These are phyloP conservation scores for Tuber magnatum DNA, from an alignment of 495 filamentous ascomycete genomes.

Conservation along the genomic window DNA sequence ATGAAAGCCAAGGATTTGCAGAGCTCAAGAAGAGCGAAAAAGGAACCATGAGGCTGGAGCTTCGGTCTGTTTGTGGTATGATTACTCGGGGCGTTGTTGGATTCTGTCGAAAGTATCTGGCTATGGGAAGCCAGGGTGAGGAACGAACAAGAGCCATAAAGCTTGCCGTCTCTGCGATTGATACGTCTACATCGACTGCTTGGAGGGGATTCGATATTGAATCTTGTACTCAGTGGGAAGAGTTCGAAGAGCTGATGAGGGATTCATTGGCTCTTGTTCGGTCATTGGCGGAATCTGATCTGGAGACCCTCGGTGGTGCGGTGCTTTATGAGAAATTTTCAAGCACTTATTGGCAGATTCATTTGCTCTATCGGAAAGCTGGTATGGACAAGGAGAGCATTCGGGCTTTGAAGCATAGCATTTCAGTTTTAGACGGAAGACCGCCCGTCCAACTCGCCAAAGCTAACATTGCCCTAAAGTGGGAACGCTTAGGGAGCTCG, in stretches of 20 bases:
- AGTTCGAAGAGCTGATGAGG: slow-evolving; percentile 22
- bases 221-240: slow-evolving; percentile 26
- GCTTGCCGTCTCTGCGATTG: slow-evolving; percentile 32
- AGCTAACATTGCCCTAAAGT: slow-evolving; percentile 27
- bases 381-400: slow-evolving; percentile 29
- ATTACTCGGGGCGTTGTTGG: slow-evolving; percentile 31
- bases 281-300: slow-evolving; percentile 23
- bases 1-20: slow-evolving; percentile 9
- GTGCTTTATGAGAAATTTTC: slow-evolving; percentile 38
- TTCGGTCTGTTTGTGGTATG: slow-evolving; percentile 26
- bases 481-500: slow-evolving; percentile 31
- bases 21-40: slow-evolving; percentile 9
- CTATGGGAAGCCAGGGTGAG: slow-evolving; percentile 32
- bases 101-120: slow-evolving; percentile 38
- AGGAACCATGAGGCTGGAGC: slow-evolving; percentile 9
- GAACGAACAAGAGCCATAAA: slow-evolving; percentile 26
- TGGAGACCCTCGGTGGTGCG: slow-evolving; percentile 11
- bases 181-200: slow-evolving; percentile 31
- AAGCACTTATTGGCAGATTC: slow-evolving; percentile 37
- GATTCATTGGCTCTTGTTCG: slow-evolving; percentile 31
- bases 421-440: slow-evolving; percentile 26
- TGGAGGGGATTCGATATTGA: slow-evolving; percentile 32
- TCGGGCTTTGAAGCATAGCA: slow-evolving; percentile 27
- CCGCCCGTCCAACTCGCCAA: slow-evolving; percentile 24
- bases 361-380: slow-evolving; percentile 35